These are phyloP conservation scores for Chrysanthemum lavandulifolium DNA, from an alignment of 129 eudicot genomes.

Conservation along the genomic window DNA sequence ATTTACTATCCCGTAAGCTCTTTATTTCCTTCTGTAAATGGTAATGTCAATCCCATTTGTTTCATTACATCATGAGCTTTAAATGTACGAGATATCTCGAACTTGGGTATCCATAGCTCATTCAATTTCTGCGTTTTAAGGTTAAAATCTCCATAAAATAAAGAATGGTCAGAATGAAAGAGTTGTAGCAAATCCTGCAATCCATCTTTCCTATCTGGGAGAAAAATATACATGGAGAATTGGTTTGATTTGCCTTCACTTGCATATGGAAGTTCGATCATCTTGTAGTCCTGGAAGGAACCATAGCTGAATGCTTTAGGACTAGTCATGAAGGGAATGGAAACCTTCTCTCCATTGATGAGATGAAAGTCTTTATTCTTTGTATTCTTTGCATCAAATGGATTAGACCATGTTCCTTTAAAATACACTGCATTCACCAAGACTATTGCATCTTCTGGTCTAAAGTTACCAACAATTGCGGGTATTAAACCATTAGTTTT, in stretches of 20 bases:
- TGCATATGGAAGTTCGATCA: conserved; percentile 1
- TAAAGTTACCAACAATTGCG: not conserved
- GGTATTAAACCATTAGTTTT: not conserved
- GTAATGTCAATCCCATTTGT: not conserved
- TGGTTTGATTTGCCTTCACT: not conserved
- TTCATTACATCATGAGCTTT: not conserved
- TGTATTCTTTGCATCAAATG: not conserved
- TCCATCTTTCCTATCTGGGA: not conserved
- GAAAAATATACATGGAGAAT: not conserved
- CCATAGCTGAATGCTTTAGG: not conserved
- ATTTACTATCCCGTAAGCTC: not conserved
- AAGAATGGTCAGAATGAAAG: not conserved
- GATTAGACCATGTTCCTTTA: not conserved
- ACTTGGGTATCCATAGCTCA: not conserved
- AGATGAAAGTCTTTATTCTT: not conserved
- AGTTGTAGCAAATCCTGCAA: not conserved
- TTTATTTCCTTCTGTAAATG: not conserved
- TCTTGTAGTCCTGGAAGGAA: not conserved
- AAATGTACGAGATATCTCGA: not conserved
- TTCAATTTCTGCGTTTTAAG: not conserved
- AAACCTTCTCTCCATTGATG: not conserved
- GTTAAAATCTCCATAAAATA: not conserved
- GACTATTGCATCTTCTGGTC: not conserved
- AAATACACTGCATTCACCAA: not conserved
- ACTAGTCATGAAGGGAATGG: not conserved